Evolutionary conservation across 331 rosid species (phyloP).

Genomic region (Prunus yedoensis): DNA sequence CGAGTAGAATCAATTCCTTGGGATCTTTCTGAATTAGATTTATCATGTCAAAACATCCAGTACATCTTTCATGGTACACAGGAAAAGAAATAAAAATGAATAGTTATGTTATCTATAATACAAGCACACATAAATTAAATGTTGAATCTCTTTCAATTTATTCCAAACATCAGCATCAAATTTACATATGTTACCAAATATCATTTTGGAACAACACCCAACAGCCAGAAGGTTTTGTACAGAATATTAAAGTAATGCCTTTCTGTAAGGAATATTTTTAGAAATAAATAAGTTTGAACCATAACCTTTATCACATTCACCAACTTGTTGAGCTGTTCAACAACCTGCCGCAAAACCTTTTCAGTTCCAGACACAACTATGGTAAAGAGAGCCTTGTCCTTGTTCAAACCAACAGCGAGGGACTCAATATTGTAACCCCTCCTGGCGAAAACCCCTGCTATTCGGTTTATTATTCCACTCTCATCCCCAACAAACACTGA

Average conservation of each 20-base stretch:
- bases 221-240: background rate
- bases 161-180: no score
- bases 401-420: slow-evolving; percentile 63
- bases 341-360: slow-evolving; percentile 53
- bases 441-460: slow-evolving; percentile 66
- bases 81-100: no score
- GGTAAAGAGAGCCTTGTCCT: slow-evolving; percentile 65
- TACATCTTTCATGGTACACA: no score
- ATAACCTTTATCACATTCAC: slow-evolving; percentile 56
- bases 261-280: background rate
- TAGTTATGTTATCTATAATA: no score
- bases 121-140: no score
- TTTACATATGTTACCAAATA: no score
- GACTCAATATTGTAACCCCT: slow-evolving; percentile 71
- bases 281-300: background rate
- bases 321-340: slow-evolving; percentile 65
- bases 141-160: no score
- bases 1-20: no score
- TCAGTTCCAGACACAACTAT: slow-evolving; percentile 58
- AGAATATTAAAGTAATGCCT: background rate
- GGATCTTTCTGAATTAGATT: no score
- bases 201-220: background rate
- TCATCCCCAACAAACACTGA: slow-evolving; percentile 71
- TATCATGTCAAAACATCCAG: no score
- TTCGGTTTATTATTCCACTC: slow-evolving; percentile 66